These are phyloP conservation scores for Phytophthora fragariaefolia DNA, from an alignment of 352 stramenopile genomes.

Conservation along the genomic window DNA sequence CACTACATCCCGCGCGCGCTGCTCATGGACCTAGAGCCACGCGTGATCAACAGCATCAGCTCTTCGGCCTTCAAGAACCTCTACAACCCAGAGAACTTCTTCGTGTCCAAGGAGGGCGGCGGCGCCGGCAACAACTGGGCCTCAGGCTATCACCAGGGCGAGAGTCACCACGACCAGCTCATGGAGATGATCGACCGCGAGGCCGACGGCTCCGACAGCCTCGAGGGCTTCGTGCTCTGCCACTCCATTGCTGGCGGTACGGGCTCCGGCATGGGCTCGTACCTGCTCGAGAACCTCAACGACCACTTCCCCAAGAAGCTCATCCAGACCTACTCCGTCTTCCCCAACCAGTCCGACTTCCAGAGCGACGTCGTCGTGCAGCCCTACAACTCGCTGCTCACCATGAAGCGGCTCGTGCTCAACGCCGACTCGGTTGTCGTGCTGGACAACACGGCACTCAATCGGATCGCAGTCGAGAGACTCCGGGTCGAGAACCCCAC, in stretches of 20 bases:
- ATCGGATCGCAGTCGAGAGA: slow-evolving; percentile 95
- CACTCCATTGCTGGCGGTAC: slow-evolving; percentile 99
- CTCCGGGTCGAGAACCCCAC: slow-evolving; percentile 97
- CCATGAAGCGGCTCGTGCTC: slow-evolving; percentile 97
- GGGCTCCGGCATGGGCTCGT: slow-evolving; percentile 98
- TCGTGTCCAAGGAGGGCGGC: slow-evolving; percentile 92
- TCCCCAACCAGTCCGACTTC: slow-evolving; percentile 95
- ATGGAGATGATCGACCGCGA: slow-evolving; percentile 99
- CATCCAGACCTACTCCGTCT: slow-evolving; percentile 99
- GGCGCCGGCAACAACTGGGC: slow-evolving; percentile 95
- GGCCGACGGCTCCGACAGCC: slow-evolving; percentile 93
- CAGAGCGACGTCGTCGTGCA: slow-evolving; percentile 98
- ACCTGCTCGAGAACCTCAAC: slow-evolving; percentile 99
- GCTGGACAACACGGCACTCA: slow-evolving; percentile 99
- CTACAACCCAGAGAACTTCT: slow-evolving; percentile 99
- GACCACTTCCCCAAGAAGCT: slow-evolving; percentile 99
- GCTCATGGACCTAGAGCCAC: slow-evolving; percentile 98
- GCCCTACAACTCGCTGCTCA: slow-evolving; percentile 99
- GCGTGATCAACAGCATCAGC: slow-evolving; percentile 93
- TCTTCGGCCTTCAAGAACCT: slow-evolving; percentile 94
- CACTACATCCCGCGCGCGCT: slow-evolving; percentile 98
- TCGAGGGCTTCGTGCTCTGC: slow-evolving; percentile 98
- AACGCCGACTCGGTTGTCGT: slow-evolving; percentile 99
- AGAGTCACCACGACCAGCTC: slow-evolving; percentile 96
- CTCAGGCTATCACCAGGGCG: slow-evolving; percentile 91